These are phyloP conservation scores for Aphanomyces invadans DNA, from an alignment of 352 stramenopile species.

Conservation along the genomic window DNA sequence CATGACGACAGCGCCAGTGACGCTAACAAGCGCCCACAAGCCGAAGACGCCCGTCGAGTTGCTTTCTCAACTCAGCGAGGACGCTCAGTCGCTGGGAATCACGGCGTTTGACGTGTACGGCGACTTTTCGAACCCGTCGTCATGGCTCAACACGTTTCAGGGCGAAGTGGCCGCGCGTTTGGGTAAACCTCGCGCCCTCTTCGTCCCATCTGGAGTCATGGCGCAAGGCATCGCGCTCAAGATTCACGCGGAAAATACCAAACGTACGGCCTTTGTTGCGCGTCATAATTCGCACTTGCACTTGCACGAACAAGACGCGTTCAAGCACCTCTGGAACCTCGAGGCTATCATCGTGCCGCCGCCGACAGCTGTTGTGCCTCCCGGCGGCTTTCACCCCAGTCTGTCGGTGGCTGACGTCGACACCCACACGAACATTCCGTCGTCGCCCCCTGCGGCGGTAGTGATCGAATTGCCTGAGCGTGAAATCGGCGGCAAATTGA, in stretches of 20 bases:
- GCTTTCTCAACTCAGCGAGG: not conserved
- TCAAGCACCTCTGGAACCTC: constrained; percentile 37
- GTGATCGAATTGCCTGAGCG: constrained; percentile 57
- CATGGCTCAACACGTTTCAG: constrained; percentile 26
- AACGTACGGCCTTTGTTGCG: constrained; percentile 33
- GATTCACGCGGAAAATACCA: constrained; percentile 11
- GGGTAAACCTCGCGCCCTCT: constrained; percentile 26
- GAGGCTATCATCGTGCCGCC: constrained; percentile 31
- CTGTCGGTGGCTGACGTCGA: constrained; percentile 23
- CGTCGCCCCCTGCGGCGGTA: not conserved
- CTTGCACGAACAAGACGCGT: constrained; percentile 45
- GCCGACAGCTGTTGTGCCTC: not conserved
- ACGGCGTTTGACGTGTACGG: constrained; percentile 27
- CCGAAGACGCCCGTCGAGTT: constrained; percentile 1
- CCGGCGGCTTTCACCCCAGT: constrained; percentile 26
- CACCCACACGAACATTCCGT: not conserved
- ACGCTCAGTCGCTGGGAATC: constrained; percentile 1
- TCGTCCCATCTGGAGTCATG: constrained; percentile 30
- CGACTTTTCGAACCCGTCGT: constrained; percentile 9
- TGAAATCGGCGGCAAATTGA: constrained; percentile 51
- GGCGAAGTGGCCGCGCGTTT: constrained; percentile 26
- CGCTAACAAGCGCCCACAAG: not conserved
- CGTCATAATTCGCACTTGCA: constrained; percentile 48
- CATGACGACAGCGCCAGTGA: not conserved
- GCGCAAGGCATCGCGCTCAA: constrained; percentile 27